Evolutionary conservation across 106 monocot genomes (phyloP), one percentile per base, ranked within the genome.

Genomic region (Hemerocallis citrina): DNA sequence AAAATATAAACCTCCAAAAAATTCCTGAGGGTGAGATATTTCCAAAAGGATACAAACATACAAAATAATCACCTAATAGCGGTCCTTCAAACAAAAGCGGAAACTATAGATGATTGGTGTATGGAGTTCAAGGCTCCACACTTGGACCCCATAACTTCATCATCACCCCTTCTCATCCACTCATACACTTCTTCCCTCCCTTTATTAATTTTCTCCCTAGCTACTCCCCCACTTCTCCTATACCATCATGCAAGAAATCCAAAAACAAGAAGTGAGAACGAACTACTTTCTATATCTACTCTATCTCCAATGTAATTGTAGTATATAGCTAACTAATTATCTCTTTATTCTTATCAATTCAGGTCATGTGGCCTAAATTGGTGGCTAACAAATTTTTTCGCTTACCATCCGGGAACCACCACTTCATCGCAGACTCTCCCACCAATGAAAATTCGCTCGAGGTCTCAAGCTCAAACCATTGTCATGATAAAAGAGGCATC

Each of bases 361-460:
- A 74, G 66, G 57, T 69, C 20, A 64, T 63, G 75, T 75, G 75
- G 68, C 68, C 62, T 38, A 69, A 62, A 64, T 24, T 75, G 23
- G 75, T 75, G 39, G 52, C 68, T 12, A 69, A 69, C 67, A 75
- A 75, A 49, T 47, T 69, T 6, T 61, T 63, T 15, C 56, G 45
- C 29, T 19, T 47, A 37, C 15, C 63, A 14, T 58, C 49, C 4
- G 63, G 55, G 0, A 45, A 28, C 33, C 21, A 36, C 13, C 4
- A 28, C 7, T 68, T 61, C 31, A 55, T 67, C 7, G 42, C 74
- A 4, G 67, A 67, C 52, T 61, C 60, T 14, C 73, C 73, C 15
- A 38, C 37, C 36, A 20, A 22, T 15, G 39, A 59, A 0, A 40
- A 59, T 25, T 39, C 3, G 59, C 12, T 59, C 6, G 34, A 38